Percentiles rank a stretch among this genome's conserved stretches.
phyloP scores from a whole-genome alignment of 2,329 filamentous ascomycete species.

The Pyricularia pennisetigena region DNA sequence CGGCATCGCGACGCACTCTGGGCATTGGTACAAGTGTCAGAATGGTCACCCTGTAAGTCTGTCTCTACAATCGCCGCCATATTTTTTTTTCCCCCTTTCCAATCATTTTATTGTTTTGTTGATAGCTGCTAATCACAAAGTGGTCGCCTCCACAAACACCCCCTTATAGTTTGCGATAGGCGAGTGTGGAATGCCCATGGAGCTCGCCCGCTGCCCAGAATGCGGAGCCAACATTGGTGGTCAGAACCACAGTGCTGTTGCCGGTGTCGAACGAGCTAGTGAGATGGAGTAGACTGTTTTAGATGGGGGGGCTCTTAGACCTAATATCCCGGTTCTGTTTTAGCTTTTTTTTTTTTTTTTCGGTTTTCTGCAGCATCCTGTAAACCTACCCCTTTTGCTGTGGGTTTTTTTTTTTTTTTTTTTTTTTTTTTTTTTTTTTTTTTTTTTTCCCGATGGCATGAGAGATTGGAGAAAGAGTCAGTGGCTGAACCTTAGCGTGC shows the following conservation, averaged over 20 bases:
- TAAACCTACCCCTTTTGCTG: no score
- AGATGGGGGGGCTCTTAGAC: neutral
- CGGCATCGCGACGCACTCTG: constrained; percentile 26
- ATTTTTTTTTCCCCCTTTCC: neutral
- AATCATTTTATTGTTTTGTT: neutral
- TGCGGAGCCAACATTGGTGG: constrained; percentile 51
- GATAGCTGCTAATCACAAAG: neutral
- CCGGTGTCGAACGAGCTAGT: constrained; percentile 38
- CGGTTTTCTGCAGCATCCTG: neutral
- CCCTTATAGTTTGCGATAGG: constrained; percentile 43
- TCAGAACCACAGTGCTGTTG: constrained; percentile 32
- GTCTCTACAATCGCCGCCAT: no score
- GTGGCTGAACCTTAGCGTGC: no score
- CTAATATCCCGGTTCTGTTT: neutral
- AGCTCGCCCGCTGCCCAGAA: constrained; percentile 50
- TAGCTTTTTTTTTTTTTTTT: neutral
- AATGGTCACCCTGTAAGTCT: constrained; percentile 39
- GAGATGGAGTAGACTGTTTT: constrained; percentile 31
- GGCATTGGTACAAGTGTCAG: constrained; percentile 52
- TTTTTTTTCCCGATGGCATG: no score
- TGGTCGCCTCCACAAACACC: no score
- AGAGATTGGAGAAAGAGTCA: no score
- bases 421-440: no score
- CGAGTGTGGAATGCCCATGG: constrained; percentile 58
- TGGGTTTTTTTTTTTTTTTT: no score